Evolutionary conservation across 257 asterid genomes (phyloP).

Genomic region (Nicotiana benthamiana): DNA sequence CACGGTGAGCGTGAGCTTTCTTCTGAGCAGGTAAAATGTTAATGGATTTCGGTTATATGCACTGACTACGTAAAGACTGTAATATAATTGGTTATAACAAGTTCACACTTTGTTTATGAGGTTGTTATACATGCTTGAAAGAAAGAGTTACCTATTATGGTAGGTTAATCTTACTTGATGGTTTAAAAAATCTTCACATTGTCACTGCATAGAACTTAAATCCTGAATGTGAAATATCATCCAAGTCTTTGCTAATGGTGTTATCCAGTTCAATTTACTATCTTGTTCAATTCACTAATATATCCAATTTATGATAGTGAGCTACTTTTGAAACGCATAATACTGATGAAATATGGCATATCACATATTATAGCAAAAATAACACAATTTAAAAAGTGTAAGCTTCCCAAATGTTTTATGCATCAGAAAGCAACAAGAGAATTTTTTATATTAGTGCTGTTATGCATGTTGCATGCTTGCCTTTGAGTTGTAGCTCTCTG

Average conservation of each 20-base stretch:
- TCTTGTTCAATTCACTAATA: not conserved
- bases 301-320: not conserved
- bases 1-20: slow-evolving; percentile 77
- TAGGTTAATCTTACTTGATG: too few relatives aligned
- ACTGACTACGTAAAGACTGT: too few relatives aligned
- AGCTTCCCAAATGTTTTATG: too few relatives aligned
- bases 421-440: too few relatives aligned
- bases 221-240: not conserved
- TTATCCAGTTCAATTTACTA: not conserved
- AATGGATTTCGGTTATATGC: not conserved
- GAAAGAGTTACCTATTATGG: too few relatives aligned
- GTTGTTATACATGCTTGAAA: too few relatives aligned
- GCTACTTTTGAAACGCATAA: not conserved
- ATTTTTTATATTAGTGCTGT: not conserved
- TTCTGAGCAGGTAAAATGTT: slow-evolving; percentile 54
- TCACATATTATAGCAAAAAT: not conserved
- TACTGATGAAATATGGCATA: not conserved
- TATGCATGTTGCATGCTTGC: not conserved
- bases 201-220: not conserved
- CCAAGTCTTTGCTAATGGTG: slow-evolving; percentile 12
- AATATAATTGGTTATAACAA: too few relatives aligned
- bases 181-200: too few relatives aligned
- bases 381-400: too few relatives aligned
- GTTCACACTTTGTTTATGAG: too few relatives aligned
- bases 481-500: not conserved